Percentiles rank a stretch among this genome's conserved stretches.
Conservation (phyloP, 495 filamentous ascomycete genomes). For the Penicillium cosmopolitanum region DNA sequence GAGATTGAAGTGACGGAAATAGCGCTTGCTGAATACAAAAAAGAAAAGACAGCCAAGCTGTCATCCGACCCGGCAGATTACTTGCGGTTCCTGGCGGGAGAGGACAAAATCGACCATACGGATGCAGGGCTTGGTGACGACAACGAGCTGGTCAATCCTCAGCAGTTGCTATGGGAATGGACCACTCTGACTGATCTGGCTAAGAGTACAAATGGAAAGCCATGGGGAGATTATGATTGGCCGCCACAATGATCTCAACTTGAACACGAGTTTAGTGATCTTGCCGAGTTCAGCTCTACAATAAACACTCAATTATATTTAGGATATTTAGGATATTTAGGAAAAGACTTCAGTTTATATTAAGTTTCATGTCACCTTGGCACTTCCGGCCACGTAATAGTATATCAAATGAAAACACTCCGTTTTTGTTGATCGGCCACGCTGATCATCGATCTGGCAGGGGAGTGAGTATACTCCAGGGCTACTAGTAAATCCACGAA, state of each 20-base stretch:
- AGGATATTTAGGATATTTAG: too few species aligned
- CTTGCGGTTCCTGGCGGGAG: constrained; percentile 33
- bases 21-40: constrained; percentile 3
- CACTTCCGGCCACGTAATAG: too few species aligned
- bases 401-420: too few species aligned
- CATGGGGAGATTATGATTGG: constrained; percentile 29
- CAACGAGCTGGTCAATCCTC: constrained; percentile 19
- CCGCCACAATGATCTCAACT: constrained; percentile 11
- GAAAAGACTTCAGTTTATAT: too few species aligned
- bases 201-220: constrained; percentile 16
- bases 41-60: constrained; percentile 10
- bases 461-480: too few species aligned
- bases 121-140: constrained; percentile 17
- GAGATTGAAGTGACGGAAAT: constrained; percentile 23
- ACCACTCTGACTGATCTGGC: constrained; percentile 25
- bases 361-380: too few species aligned
- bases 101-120: constrained; percentile 29
- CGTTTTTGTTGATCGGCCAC: too few species aligned
- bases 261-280: background rate
- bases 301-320: too few species aligned
- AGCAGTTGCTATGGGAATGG: constrained; percentile 25
- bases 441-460: too few species aligned
- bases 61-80: constrained; percentile 25
- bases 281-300: too few species aligned
- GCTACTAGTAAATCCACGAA: too few species aligned